Conservation (phyloP, 805 yeast genomes). For the Cyberlindnera sargentensis region DNA sequence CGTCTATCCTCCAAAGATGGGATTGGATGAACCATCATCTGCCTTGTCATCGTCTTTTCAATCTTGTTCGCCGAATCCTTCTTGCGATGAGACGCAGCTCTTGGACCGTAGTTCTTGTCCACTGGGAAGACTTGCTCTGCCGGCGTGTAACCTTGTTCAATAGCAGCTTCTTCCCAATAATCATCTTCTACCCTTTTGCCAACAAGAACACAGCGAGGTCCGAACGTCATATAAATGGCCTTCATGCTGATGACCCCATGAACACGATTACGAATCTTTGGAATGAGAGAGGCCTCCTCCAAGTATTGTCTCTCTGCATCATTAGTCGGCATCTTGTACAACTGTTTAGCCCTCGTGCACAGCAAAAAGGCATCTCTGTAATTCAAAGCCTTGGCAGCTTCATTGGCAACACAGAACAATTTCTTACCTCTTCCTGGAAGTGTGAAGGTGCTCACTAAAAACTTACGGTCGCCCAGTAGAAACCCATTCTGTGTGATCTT, state of each 20-base stretch:
- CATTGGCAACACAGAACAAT: constrained; percentile 33
- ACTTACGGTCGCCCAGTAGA: constrained; percentile 32
- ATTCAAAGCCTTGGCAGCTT: constrained; percentile 34
- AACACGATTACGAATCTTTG: constrained; percentile 17
- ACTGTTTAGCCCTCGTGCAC: constrained; percentile 32
- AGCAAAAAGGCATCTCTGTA: constrained; percentile 48
- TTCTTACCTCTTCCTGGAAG: constrained; percentile 31
- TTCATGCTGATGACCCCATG: constrained; percentile 30
- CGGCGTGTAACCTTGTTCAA: constrained; percentile 36
- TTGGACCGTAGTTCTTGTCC: constrained; percentile 9
- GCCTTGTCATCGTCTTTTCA: background rate
- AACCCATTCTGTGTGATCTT: constrained; percentile 35
- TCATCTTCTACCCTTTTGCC: constrained; percentile 48
- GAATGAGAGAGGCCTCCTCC: constrained; percentile 22
- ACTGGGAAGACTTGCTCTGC: constrained; percentile 36
- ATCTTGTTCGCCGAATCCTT: background rate
- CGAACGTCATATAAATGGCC: constrained; percentile 41
- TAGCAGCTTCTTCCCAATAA: constrained; percentile 44
- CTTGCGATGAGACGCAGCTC: constrained; percentile 3
- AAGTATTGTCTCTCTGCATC: constrained; percentile 33
- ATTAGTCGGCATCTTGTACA: constrained; percentile 29
- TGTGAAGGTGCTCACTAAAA: constrained; percentile 32
- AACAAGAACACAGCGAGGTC: constrained; percentile 38
- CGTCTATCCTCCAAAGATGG: constrained; percentile 22
- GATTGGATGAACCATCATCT: constrained; percentile 12